Base-by-base conservation (phyloP, 768 basidiomycete genomes). In the Mycena vulgaris region DNA sequence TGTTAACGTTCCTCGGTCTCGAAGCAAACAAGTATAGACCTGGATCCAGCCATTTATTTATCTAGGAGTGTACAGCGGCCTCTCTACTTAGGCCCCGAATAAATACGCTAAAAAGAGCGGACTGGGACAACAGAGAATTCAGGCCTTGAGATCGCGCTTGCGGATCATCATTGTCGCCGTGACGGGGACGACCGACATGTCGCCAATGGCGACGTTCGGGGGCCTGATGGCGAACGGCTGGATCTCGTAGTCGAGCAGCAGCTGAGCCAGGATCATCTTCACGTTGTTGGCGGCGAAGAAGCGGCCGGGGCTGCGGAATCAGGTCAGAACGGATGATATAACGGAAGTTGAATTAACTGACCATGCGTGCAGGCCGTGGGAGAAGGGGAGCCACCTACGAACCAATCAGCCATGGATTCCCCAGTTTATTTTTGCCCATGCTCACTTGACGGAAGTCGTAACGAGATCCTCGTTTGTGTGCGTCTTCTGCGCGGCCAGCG, bases 271-370 rank as follows among this genome's bases (percentile, higher is more conserved):
- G 28, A 74, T 65, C 23, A 69, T 39, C 60, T 74, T 74, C 42
- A 74, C 57, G 58, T 66, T 67, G 52, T 68, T 68, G 2, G 70
- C 66, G 1, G 70, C 73, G 23, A 74, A 74, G 63, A 74, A 71
- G 7, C 73, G 55, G 7, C 73, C 73, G 16, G 73, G 67, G 64
- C 73, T 74, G 27, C 31, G 37, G 3, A 30, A 56, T 42, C 19
- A n/a, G n/a, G n/a, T n/a, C n/a, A n/a, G n/a, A n/a, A n/a, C n/a
- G n/a, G n/a, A n/a, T n/a, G n/a, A n/a, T n/a, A n/a, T n/a, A n/a
- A n/a, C n/a, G n/a, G n/a, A n/a, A 11, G 25, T 1, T 17, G 19
- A 2, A 21, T 27, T 23, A 14, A 60, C 63, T 19, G 39, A 71
- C 69, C 69, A 71, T 28, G 69, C 69, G 17, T 71, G 65, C 42